Base-by-base conservation (phyloP, 1,139 yeast species). In the Pichia sp. region DNA sequence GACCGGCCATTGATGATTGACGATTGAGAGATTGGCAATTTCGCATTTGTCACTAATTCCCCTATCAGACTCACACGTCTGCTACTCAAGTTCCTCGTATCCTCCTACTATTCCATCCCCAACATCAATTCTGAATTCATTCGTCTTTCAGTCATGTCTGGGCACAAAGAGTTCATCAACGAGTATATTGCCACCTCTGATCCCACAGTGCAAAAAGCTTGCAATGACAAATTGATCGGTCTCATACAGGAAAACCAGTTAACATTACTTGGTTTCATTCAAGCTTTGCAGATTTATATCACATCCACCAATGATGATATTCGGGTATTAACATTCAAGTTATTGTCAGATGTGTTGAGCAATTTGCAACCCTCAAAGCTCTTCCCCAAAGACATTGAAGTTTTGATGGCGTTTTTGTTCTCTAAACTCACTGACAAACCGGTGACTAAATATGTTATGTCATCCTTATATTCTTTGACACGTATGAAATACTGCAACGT, bases 401-500 rank as follows among this genome's bases (percentile, higher is more conserved):
- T 86, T 12, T 65, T 88, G 36, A 56, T 74, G 18, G 75, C 72
- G 9, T 88, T 88, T 53, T 69, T 76, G 41, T 47, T 69, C 22
- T 75, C 75, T 22, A 79, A 88, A 46, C 55, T 85, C 27, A 81
- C 77, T 17, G 96, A 88, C 51, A 64, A 67, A 12, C 62, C 65
- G 6, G 67, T 82, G 32, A 55, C 77, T 22, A 62, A 60, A 27
- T 72, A 74, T 39, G 72, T 79, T 1, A 59, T 81, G 7, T 56
- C 56, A 14, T 87, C 87, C 0, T 50, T 88, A 10, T 53, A 55
- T n/a, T 61, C 75, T 2, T 58, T 86, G 18, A 60, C 72, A 4
- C 41, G 46, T 17, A 76, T 74, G 74, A 62, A 62, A 15, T 65
- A 63, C 40, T 75, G 73, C 48, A 47, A 53, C 4, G 42, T 53